A percentile compares a stretch with the other conserved stretches of the same genome.
Evolutionary conservation across 495 filamentous ascomycete species (phyloP).

Genomic region (Hypoxylon perforatum): DNA sequence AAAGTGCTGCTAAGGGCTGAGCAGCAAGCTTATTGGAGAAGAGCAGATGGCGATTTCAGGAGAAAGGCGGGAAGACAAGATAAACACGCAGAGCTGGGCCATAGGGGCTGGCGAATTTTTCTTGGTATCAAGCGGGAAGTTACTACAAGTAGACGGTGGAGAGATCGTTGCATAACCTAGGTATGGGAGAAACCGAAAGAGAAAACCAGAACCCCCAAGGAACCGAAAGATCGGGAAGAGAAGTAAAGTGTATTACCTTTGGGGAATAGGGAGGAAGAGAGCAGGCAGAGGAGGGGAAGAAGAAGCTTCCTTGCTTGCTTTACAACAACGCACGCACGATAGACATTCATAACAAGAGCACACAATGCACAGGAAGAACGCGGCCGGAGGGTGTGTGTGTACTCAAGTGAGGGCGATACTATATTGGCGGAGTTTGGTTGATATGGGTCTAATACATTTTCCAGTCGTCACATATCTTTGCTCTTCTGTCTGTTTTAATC

Average conservation of each 20-base stretch:
- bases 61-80: constrained; percentile 19
- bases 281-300: constrained; percentile 30
- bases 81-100: constrained; percentile 26
- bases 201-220: constrained; percentile 15
- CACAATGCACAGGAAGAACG: constrained; percentile 34
- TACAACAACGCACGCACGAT: too few relatives aligned
- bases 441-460: constrained; percentile 50
- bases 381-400: constrained; percentile 30
- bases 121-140: constrained; percentile 37
- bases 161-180: constrained; percentile 30
- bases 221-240: constrained; percentile 17
- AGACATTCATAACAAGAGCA: not conserved
- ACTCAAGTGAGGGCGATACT: constrained; percentile 41
- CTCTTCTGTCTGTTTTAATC: constrained; percentile 10
- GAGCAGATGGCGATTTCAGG: constrained; percentile 11
- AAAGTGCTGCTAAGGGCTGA: constrained; percentile 85
- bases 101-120: constrained; percentile 14
- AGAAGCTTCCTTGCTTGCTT: not conserved
- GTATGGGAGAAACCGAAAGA: constrained; percentile 29
- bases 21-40: constrained; percentile 5
- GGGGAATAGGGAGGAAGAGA: constrained; percentile 4
- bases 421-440: constrained; percentile 51
- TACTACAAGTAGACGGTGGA: constrained; percentile 42
- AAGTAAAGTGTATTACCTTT: constrained; percentile 35
- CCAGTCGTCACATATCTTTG: constrained; percentile 26